Evolutionary conservation across 2,329 filamentous ascomycete genomes (phyloP).

Genomic region (Leptographium radiaticola): DNA sequence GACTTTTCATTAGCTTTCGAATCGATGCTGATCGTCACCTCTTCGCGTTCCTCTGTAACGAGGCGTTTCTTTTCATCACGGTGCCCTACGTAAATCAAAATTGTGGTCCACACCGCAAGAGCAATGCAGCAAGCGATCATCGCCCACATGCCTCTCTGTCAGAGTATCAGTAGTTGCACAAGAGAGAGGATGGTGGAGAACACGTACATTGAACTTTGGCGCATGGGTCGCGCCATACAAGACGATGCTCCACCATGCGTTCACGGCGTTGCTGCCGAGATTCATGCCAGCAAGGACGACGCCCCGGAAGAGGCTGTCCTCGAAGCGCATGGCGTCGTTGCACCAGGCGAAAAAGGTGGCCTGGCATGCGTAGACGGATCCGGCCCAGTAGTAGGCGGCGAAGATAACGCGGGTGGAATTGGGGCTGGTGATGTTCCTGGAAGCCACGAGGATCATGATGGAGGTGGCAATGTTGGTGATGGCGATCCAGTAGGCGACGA

Average conservation of each 20-base stretch:
- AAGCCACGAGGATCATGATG: constrained; percentile 38
- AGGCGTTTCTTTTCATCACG: constrained; percentile 4
- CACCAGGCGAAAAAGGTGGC: constrained; percentile 67
- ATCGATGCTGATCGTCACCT: background rate
- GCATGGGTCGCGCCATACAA: constrained; percentile 57
- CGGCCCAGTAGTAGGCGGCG: constrained; percentile 57
- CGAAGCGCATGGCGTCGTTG: constrained; percentile 53
- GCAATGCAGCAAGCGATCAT: constrained; percentile 54
- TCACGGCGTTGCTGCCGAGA: constrained; percentile 51
- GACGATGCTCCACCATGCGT: constrained; percentile 61
- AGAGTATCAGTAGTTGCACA: constrained; percentile 2
- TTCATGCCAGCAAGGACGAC: constrained; percentile 65
- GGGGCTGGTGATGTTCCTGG: constrained; percentile 13
- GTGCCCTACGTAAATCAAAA: constrained; percentile 31
- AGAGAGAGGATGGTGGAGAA: background rate
- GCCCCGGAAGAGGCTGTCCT: constrained; percentile 48
- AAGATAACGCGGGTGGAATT: constrained; percentile 41
- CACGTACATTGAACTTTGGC: constrained; percentile 48
- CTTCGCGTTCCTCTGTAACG: background rate
- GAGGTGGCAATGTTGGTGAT: constrained; percentile 50
- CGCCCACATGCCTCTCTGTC: constrained; percentile 54
- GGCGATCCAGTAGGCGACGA: constrained; percentile 55
- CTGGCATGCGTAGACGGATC: constrained; percentile 58
- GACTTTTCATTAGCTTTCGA: background rate
- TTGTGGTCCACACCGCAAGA: constrained; percentile 44